Evolutionary conservation across 352 stramenopile species (phyloP).

Genomic region (Pythium phragmitis): DNA sequence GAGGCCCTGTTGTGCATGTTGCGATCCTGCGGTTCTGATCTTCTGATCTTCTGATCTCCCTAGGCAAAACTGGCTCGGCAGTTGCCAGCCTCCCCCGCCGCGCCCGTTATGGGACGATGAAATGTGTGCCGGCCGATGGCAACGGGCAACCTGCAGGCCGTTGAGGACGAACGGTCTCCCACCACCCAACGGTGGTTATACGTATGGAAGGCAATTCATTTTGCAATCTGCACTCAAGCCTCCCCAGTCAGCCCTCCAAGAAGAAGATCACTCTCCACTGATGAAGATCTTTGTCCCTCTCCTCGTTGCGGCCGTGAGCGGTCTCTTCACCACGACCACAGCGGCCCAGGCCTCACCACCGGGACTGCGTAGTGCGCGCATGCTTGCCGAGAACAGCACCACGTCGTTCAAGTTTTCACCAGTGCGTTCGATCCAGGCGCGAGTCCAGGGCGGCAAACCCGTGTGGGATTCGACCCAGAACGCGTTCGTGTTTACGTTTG

Average conservation of each 20-base stretch:
- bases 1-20: too few relatives aligned
- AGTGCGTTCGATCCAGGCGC: constrained; percentile 54
- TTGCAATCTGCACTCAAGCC: constrained; percentile 2
- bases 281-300: constrained; percentile 14
- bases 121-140: too few relatives aligned
- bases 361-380: background rate
- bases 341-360: background rate
- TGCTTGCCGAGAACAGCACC: background rate
- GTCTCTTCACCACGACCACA: too few relatives aligned
- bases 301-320: background rate
- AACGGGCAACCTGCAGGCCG: background rate
- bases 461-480: constrained; percentile 34
- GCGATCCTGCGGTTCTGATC: too few relatives aligned
- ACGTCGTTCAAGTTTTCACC: constrained; percentile 1
- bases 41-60: too few relatives aligned
- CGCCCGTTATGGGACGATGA: too few relatives aligned
- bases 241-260: background rate
- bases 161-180: background rate
- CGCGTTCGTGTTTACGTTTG: constrained; percentile 40
- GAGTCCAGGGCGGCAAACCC: constrained; percentile 50
- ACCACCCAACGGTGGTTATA: too few relatives aligned
- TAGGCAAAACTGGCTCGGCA: too few relatives aligned
- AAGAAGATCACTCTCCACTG: background rate
- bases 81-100: too few relatives aligned
- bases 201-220: background rate